Conservation (phyloP, 2,329 filamentous ascomycete genomes). For the Fusarium sp. region DNA sequence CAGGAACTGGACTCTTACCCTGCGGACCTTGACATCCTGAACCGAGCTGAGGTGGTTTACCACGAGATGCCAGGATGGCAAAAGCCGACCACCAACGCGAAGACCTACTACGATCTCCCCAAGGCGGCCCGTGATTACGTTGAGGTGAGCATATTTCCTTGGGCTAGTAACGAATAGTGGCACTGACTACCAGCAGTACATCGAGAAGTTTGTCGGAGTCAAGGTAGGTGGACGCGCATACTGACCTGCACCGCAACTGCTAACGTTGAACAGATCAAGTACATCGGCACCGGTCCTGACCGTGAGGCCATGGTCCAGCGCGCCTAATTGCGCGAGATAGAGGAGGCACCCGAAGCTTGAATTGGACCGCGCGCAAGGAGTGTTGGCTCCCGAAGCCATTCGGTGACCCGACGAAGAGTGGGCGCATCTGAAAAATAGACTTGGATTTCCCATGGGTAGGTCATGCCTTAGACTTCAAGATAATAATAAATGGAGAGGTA, state of each 20-base stretch:
- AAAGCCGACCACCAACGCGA: slow-evolving; percentile 71
- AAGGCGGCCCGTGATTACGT: slow-evolving; percentile 76
- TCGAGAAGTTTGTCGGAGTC: slow-evolving; percentile 76
- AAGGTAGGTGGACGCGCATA: slow-evolving; percentile 52
- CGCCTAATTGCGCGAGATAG: slow-evolving; percentile 30
- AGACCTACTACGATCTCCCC: slow-evolving; percentile 75
- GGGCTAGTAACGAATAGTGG: slow-evolving; percentile 24
- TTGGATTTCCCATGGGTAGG: slow-evolving; percentile 22
- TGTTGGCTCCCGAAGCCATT: slow-evolving; percentile 33
- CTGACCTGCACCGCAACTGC: no score
- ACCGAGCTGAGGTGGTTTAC: slow-evolving; percentile 75
- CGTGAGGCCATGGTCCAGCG: slow-evolving; percentile 74
- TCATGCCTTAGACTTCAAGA: slow-evolving; percentile 21
- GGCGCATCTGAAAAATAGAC: slow-evolving; percentile 33
- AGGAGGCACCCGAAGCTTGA: slow-evolving; percentile 24
- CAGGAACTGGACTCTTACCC: slow-evolving; percentile 68
- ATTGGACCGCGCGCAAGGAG: slow-evolving; percentile 25
- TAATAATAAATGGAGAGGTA: no score
- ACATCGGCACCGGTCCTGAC: slow-evolving; percentile 77
- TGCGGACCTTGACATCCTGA: slow-evolving; percentile 72
- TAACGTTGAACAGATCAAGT: slow-evolving; percentile 56
- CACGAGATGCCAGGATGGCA: slow-evolving; percentile 80
- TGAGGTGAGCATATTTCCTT: slow-evolving; percentile 55
- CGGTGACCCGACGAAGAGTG: slow-evolving; percentile 19
- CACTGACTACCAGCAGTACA: slow-evolving; percentile 59